phyloP scores from a whole-genome alignment of 805 yeast species.

The Schwanniomyces vanrijiae region DNA sequence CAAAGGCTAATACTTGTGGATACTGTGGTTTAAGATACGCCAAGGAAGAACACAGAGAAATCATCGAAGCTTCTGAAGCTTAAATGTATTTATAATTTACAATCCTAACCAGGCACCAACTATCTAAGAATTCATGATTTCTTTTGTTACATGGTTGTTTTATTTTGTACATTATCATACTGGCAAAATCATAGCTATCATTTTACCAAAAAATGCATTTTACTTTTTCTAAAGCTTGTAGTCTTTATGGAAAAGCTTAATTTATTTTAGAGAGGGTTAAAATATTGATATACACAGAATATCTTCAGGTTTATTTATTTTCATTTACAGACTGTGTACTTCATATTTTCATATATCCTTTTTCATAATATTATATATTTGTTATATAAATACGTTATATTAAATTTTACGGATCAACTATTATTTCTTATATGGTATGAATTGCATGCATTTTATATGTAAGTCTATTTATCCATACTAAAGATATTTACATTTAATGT shows the following conservation, averaged over 20 bases:
- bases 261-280: neutral
- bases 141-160: neutral
- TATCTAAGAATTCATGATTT: neutral
- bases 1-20: constrained; percentile 71
- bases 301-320: neutral
- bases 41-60: constrained; percentile 46
- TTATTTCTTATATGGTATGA: too few species aligned
- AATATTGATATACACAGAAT: neutral
- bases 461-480: too few species aligned
- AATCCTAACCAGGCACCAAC: neutral
- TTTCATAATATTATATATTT: neutral
- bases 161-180: neutral
- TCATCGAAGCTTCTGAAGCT: constrained; percentile 28
- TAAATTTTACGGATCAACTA: neutral
- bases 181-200: neutral
- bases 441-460: too few species aligned
- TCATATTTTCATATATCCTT: neutral
- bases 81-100: neutral
- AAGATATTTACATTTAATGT: too few species aligned
- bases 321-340: neutral
- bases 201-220: neutral
- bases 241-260: neutral
- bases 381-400: neutral
- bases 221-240: neutral
- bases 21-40: constrained; percentile 77